These are phyloP conservation scores for Populus davidiana DNA, from an alignment of 345 rosid genomes.

Conservation along the genomic window DNA sequence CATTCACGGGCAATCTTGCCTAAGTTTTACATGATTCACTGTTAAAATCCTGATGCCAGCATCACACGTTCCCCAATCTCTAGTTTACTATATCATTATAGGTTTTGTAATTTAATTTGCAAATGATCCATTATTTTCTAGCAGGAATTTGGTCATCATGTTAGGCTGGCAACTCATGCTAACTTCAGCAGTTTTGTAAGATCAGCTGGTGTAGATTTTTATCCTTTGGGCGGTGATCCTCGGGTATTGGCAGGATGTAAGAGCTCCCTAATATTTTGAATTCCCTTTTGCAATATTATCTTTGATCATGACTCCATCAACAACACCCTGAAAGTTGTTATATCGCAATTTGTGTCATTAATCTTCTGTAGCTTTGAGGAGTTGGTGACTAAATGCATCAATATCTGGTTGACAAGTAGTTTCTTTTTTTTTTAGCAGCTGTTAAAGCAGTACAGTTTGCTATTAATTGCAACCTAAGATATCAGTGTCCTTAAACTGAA, in stretches of 20 bases:
- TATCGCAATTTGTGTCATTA: no score
- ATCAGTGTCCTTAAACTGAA: no score
- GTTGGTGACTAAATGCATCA: no score
- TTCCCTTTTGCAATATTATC: not conserved
- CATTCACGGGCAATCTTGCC: not conserved
- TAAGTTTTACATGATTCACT: not conserved
- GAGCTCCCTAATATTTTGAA: conserved; percentile 29
- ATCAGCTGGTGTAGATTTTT: conserved; percentile 83
- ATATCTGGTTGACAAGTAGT: no score
- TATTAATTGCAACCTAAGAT: not conserved
- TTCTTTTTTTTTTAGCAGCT: not conserved
- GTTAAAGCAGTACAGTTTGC: not conserved
- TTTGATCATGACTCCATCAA: no score
- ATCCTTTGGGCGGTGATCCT: conserved; percentile 96
- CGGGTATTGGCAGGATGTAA: conserved; percentile 94
- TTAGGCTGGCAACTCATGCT: conserved; percentile 91
- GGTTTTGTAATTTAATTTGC: not conserved
- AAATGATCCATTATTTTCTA: conserved; percentile 17
- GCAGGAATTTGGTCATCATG: conserved; percentile 94
- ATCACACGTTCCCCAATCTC: not conserved
- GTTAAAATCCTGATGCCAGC: not conserved
- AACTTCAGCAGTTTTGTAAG: conserved; percentile 77
- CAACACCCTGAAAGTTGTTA: no score
- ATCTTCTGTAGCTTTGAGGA: no score
- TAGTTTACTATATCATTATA: not conserved